A percentile compares a stretch with the other conserved stretches of the same genome.
These are phyloP conservation scores for Fragaria vesca DNA, from an alignment of 306 rosid species.

Conservation along the genomic window DNA sequence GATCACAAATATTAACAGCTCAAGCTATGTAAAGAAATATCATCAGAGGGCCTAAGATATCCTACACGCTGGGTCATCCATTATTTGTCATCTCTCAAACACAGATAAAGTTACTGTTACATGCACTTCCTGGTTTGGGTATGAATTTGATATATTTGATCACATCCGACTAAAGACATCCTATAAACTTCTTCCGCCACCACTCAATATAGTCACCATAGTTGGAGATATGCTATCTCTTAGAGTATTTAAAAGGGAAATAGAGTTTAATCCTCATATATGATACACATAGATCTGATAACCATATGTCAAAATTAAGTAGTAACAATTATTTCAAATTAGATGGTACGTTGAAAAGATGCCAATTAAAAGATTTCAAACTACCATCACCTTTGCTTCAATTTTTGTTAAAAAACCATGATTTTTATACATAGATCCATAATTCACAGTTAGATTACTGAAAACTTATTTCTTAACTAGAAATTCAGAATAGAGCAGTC, in stretches of 20 bases:
- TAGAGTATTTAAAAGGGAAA: background rate
- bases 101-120: background rate
- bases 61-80: background rate
- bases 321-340: background rate
- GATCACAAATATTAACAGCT: conserved; percentile 18
- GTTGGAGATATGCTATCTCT: background rate
- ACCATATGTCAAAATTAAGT: background rate
- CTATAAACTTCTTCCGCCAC: conserved; percentile 2
- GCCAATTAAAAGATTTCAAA: background rate
- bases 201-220: background rate
- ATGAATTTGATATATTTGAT: background rate
- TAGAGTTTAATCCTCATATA: background rate
- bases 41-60: background rate
- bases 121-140: background rate
- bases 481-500: background rate
- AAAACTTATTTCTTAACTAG: background rate
- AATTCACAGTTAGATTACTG: background rate
- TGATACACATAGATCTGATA: background rate
- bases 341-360: background rate
- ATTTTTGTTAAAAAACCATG: background rate
- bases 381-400: background rate
- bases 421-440: background rate
- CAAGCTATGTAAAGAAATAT: background rate
- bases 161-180: background rate
- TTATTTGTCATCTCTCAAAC: background rate